phyloP scores from a whole-genome alignment of 2,329 filamentous ascomycete species.

The Trichoderma atroviride region DNA sequence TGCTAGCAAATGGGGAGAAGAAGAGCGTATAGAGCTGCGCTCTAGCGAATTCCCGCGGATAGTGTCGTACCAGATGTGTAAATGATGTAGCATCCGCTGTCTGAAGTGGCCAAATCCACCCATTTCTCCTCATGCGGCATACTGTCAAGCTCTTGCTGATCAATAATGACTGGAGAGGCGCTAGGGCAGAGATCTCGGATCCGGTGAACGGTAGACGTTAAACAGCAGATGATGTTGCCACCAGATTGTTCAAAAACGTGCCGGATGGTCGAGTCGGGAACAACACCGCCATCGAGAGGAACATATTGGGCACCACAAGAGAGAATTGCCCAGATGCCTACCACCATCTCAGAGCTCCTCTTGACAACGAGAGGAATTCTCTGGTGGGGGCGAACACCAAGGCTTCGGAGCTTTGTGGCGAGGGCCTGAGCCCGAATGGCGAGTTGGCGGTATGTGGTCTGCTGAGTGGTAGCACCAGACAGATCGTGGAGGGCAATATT shows the following conservation, averaged over 20 bases:
- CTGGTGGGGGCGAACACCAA: constrained; percentile 48
- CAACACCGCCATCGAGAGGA: constrained; percentile 59
- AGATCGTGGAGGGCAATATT: constrained; percentile 45
- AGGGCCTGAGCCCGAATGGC: constrained; percentile 47
- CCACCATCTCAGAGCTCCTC: constrained; percentile 58
- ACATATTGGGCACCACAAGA: constrained; percentile 62
- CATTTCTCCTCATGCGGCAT: constrained; percentile 27
- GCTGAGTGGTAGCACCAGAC: constrained; percentile 34
- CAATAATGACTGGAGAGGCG: constrained; percentile 36
- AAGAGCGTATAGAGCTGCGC: not conserved
- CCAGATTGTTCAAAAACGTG: constrained; percentile 54
- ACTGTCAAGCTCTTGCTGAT: constrained; percentile 30
- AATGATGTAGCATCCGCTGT: constrained; percentile 51
- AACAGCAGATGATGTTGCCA: constrained; percentile 50
- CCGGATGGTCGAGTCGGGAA: constrained; percentile 51
- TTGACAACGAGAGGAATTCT: constrained; percentile 59
- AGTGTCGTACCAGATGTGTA: constrained; percentile 54
- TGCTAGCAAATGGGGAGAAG: not conserved
- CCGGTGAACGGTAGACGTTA: constrained; percentile 44
- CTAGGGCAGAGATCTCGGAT: constrained; percentile 35
- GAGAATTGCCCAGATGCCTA: constrained; percentile 59
- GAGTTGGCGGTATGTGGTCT: constrained; percentile 51
- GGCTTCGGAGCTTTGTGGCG: constrained; percentile 42
- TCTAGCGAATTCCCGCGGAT: not conserved
- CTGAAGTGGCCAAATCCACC: constrained; percentile 41